A percentile compares a stretch with the other conserved stretches of the same genome.
Conservation (phyloP, 352 stramenopile genomes). For the Globisporangium takayamanum region DNA sequence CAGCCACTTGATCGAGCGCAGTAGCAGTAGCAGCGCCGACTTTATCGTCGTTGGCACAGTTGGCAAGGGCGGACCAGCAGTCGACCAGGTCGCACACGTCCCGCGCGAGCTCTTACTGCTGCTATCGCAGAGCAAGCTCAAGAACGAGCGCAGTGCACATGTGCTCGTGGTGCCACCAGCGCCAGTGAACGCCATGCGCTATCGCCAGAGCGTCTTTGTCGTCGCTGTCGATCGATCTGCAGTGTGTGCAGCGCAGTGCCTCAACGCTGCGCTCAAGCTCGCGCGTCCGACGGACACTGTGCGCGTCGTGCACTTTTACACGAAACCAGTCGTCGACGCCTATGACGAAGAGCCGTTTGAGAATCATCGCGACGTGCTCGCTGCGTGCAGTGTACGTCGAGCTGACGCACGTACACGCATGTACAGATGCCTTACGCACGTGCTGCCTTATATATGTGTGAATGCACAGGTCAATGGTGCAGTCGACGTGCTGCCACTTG, state of each 20-base stretch:
- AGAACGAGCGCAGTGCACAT: constrained; percentile 10
- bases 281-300: constrained; percentile 37
- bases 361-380: constrained; percentile 27
- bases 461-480: constrained; percentile 20
- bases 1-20: constrained; percentile 27
- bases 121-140: background rate
- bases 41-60: constrained; percentile 52
- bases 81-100: constrained; percentile 56
- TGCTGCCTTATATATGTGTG: background rate
- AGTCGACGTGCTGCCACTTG: constrained; percentile 36
- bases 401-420: background rate
- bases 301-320: constrained; percentile 58
- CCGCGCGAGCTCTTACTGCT: constrained; percentile 35
- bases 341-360: constrained; percentile 29
- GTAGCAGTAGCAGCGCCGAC: constrained; percentile 12
- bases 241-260: constrained; percentile 18
- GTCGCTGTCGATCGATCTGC: constrained; percentile 39
- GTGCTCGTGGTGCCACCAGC: constrained; percentile 38
- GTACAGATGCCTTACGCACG: background rate
- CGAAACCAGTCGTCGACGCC: constrained; percentile 30
- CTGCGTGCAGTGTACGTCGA: constrained; percentile 6
- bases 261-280: constrained; percentile 51
- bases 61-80: constrained; percentile 47
- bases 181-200: constrained; percentile 37
- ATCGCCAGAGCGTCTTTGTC: constrained; percentile 43